Evolutionary conservation across 129 eudicot genomes (phyloP), one percentile per base, ranked within the genome.

Genomic region (Flaveria sonorensis): DNA sequence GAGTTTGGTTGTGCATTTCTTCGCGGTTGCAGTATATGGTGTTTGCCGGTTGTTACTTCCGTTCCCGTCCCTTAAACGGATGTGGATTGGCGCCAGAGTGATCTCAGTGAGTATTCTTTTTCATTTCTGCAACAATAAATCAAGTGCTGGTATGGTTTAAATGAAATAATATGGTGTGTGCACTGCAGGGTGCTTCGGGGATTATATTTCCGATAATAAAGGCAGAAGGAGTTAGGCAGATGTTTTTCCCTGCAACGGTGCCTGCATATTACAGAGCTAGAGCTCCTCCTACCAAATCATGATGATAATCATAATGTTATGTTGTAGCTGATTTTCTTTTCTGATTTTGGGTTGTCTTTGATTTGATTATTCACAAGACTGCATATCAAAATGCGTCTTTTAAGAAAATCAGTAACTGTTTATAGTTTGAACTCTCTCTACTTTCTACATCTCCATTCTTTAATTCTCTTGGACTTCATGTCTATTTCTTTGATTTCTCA

Each of bases 201-300:
- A 91, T 91, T 39, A 91, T 91, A 32, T 86, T 86, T 75, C 97
- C 97, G 0, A 91, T 91, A 36, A 88, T 91, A 50, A 91, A 85
- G 81, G 93, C 97, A 0, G 97, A 91, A 83, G 97, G 97, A 40
- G 85, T 91, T 64, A 81, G 97, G 79, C 93, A 91, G 50, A 91
- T 91, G 97, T 91, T 91, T 66, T 91, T 91, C 74, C 97, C 97
- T 16, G 90, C 88, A 39, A 91, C 89, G 5, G 81, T 91, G 18
- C 87, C 97, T 36, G 97, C 97, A 40, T 91, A 91, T 67, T 87
- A 91, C 82, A 45, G 50, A 45, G 50, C 50, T 45, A 83, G 97
- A 77, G 87, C 89, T 69, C 94, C 95, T 79, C 79, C 72, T 45
- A 18, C 79, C 62, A 30, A 30, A 30, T 42, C 50, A 45, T 45